A percentile compares a stretch with the other conserved stretches of the same genome.
These are phyloP conservation scores for Cryptococcus hybrid DNA, from an alignment of 1,284 basidiomycete species.

Conservation along the genomic window DNA sequence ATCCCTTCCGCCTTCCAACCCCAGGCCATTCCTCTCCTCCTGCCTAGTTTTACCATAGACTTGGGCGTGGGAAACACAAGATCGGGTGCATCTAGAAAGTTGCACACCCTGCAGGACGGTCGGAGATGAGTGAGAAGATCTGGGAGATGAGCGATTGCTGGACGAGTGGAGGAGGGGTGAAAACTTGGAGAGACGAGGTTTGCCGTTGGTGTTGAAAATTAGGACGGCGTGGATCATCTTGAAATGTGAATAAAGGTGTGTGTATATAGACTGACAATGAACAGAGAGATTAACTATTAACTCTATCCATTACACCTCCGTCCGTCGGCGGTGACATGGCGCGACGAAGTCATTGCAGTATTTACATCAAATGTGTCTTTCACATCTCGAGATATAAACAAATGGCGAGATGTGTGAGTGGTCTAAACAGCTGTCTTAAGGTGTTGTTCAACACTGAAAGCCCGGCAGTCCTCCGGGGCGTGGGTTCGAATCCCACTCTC, in stretches of 20 bases:
- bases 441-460: too few relatives aligned
- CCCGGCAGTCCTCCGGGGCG: conserved; percentile 19
- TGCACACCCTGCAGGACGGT: conserved; percentile 76
- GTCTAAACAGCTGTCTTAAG: too few relatives aligned
- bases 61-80: conserved; percentile 53
- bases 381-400: too few relatives aligned
- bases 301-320: too few relatives aligned
- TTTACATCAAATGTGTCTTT: too few relatives aligned
- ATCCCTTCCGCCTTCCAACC: background rate
- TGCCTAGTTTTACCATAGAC: conserved; percentile 6
- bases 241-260: background rate
- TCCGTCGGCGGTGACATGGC: too few relatives aligned
- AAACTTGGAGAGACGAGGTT: conserved; percentile 95
- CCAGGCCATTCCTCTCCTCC: background rate
- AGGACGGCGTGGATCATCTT: conserved; percentile 84
- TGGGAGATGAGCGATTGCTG: conserved; percentile 67
- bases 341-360: too few relatives aligned
- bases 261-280: too few relatives aligned
- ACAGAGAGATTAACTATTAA: too few relatives aligned
- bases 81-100: conserved; percentile 89
- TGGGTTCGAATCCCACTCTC: conserved; percentile 22
- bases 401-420: too few relatives aligned
- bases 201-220: conserved; percentile 65
- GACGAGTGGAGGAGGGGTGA: conserved; percentile 74
- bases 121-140: conserved; percentile 79